These are phyloP conservation scores for Millerozyma acaciae DNA, from an alignment of 805 yeast species.

Conservation along the genomic window DNA sequence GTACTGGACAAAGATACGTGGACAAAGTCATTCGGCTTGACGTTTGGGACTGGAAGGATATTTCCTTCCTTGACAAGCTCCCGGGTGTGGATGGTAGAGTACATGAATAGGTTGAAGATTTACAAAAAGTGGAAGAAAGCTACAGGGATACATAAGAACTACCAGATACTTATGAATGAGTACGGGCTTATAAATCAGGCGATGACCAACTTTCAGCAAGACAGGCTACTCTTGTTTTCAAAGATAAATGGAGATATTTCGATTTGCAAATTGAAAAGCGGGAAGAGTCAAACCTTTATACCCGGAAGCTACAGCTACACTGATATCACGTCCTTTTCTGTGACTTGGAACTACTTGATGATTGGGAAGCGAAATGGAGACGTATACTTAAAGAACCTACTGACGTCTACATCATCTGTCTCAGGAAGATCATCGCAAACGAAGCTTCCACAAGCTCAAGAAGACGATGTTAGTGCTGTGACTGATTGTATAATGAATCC, in stretches of 20 bases:
- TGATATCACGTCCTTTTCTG: conserved; percentile 15
- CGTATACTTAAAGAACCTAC: conserved; percentile 29
- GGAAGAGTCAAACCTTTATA: conserved; percentile 34
- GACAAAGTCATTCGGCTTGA: conserved; percentile 41
- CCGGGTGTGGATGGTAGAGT: conserved; percentile 44
- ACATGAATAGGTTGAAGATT: conserved; percentile 34
- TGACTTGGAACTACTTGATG: conserved; percentile 32
- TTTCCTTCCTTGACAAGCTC: conserved; percentile 47
- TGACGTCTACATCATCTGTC: conserved; percentile 27
- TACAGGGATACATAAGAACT: conserved; percentile 22
- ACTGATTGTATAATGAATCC: conserved; percentile 17
- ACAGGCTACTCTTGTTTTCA: conserved; percentile 27
- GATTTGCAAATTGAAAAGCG: conserved; percentile 29
- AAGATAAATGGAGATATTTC: conserved; percentile 25
- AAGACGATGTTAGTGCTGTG: conserved; percentile 11
- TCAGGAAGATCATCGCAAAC: conserved; percentile 20
- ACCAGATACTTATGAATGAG: conserved; percentile 27
- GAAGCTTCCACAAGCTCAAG: conserved; percentile 13
- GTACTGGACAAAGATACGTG: conserved; percentile 46
- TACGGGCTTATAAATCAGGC: conserved; percentile 18
- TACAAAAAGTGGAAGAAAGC: conserved; percentile 40
- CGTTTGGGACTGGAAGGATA: conserved; percentile 30
- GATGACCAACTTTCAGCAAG: conserved; percentile 23
- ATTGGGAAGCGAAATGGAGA: conserved; percentile 27
- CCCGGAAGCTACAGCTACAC: conserved; percentile 26